phyloP scores from a whole-genome alignment of 164 flowering plant species.

The Dillenia suffruticosa region DNA sequence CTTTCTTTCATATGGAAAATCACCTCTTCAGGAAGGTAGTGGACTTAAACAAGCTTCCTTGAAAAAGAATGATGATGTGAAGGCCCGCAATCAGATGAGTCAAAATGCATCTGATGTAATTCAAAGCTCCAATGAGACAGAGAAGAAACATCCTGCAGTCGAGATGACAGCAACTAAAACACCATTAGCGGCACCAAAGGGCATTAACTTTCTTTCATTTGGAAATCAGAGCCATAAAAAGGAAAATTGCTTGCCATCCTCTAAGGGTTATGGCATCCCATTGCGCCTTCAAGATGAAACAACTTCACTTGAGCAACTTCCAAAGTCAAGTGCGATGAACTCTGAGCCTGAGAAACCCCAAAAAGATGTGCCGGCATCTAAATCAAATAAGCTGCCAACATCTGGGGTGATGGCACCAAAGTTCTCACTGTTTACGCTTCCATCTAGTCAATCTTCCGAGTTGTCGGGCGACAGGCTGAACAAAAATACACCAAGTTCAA shows the following conservation, averaged over 20 bases:
- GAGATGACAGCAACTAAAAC: slow-evolving; percentile 9
- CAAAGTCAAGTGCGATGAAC: slow-evolving; percentile 9
- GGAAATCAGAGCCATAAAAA: slow-evolving; percentile 6
- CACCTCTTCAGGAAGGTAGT: slow-evolving; percentile 12
- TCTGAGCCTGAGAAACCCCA: too few relatives aligned
- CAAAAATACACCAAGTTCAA: slow-evolving; percentile 16
- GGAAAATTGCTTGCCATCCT: slow-evolving; percentile 7
- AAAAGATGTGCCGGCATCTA: too few relatives aligned
- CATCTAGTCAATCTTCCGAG: slow-evolving; percentile 16
- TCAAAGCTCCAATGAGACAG: slow-evolving; percentile 14
- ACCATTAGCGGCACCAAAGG: slow-evolving; percentile 21
- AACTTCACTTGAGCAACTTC: slow-evolving; percentile 14
- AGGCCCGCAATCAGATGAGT: slow-evolving; percentile 2
- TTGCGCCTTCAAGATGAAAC: slow-evolving; percentile 9
- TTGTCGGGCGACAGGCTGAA: slow-evolving; percentile 8
- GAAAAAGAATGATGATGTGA: neutral
- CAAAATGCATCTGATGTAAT: slow-evolving; percentile 4
- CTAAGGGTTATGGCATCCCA: neutral
- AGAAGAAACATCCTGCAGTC: neutral
- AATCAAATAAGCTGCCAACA: slow-evolving; percentile 12
- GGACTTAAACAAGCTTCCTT: slow-evolving; percentile 10
- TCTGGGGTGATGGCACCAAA: slow-evolving; percentile 12
- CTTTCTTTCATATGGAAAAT: slow-evolving; percentile 22
- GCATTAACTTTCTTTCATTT: slow-evolving; percentile 45
- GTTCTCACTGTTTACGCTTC: slow-evolving; percentile 8